Evolutionary conservation across 257 asterid species (phyloP).

Genomic region (Fraxinus quadrangulata): DNA sequence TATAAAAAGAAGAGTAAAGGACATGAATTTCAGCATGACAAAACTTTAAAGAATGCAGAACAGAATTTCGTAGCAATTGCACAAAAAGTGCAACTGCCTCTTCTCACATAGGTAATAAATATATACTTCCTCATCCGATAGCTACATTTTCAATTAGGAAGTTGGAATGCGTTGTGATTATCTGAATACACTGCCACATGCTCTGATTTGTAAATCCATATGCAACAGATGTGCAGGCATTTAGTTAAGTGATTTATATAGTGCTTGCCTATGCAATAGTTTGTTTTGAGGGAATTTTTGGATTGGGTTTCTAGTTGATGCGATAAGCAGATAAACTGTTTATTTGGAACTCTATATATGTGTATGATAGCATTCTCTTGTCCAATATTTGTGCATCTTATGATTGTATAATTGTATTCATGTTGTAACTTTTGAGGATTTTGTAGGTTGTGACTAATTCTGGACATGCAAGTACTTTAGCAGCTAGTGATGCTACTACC

Average conservation of each 20-base stretch:
- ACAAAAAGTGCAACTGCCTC: not conserved
- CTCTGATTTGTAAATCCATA: not conserved
- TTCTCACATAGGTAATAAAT: not conserved
- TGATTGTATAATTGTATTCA: not conserved
- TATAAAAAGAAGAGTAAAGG: not conserved
- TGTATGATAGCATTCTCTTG: not conserved
- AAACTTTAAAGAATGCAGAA: not conserved
- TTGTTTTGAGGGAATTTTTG: not conserved
- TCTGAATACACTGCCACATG: not conserved
- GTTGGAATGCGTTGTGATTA: not conserved
- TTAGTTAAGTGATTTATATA: not conserved
- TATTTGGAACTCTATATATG: slow-evolving; percentile 4
- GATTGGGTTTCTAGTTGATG: not conserved
- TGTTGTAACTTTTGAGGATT: not conserved
- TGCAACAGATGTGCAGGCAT: not conserved
- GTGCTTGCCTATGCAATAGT: not conserved
- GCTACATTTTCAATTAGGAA: not conserved
- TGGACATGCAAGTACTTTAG: slow-evolving; percentile 96
- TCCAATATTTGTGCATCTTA: not conserved
- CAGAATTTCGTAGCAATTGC: not conserved
- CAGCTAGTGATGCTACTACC: slow-evolving; percentile 97
- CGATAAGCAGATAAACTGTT: not conserved
- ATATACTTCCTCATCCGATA: not conserved
- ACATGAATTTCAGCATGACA: not conserved
- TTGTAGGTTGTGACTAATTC: slow-evolving; percentile 91